Conservation (phyloP, 345 rosid species). For the Anacardium occidentale region DNA sequence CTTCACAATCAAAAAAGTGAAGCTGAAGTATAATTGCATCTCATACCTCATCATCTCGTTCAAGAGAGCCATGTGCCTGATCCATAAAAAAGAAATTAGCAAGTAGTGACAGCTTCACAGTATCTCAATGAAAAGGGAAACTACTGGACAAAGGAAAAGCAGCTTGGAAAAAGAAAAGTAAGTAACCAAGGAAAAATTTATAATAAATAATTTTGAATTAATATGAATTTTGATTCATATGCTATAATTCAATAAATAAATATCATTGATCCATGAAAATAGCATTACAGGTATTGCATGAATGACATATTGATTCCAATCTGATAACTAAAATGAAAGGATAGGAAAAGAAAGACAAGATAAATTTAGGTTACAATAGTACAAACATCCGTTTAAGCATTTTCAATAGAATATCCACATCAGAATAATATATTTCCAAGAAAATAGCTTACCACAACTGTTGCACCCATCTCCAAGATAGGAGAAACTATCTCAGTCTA, state of each 20-base stretch:
- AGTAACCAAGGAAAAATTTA: background rate
- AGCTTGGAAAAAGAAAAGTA: background rate
- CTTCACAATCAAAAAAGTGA: constrained; percentile 2
- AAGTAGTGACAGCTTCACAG: background rate
- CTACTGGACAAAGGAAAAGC: background rate
- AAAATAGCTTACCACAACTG: background rate
- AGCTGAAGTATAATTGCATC: constrained; percentile 9
- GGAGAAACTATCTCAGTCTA: background rate
- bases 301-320: background rate
- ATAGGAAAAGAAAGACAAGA: background rate
- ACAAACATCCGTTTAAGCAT: background rate
- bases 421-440: background rate
- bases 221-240: background rate
- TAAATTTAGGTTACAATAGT: background rate
- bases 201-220: background rate
- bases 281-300: background rate
- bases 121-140: background rate
- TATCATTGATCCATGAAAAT: too few species aligned
- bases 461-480: background rate
- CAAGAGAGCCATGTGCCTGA: constrained; percentile 75
- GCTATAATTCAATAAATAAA: too few species aligned
- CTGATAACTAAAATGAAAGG: background rate
- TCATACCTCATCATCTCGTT: constrained; percentile 91
- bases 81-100: constrained; percentile 23
- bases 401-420: background rate